phyloP scores from a whole-genome alignment of 192 early-diverging fungal species.

The Gamsiella multidivaricata region DNA sequence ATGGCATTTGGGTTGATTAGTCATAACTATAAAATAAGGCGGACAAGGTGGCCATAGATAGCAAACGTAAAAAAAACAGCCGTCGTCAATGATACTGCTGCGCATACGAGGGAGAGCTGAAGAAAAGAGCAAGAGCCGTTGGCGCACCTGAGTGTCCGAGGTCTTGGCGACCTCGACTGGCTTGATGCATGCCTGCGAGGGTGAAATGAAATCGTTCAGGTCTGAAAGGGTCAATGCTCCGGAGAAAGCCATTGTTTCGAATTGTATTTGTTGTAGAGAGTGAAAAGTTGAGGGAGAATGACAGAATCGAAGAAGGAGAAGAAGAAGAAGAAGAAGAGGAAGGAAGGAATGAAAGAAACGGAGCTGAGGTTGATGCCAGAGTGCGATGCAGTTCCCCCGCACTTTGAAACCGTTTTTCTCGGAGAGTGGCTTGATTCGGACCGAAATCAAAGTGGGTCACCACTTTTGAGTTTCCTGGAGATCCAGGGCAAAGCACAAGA shows the following conservation, averaged over 20 bases:
- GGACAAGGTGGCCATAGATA: neutral
- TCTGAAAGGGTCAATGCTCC: slow-evolving; percentile 89
- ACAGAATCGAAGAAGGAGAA: neutral
- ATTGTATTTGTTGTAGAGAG: slow-evolving; percentile 9
- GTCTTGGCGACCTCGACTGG: slow-evolving; percentile 86
- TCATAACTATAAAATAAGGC: slow-evolving; percentile 6
- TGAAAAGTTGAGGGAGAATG: neutral
- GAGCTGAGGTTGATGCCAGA: neutral
- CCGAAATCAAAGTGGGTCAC: neutral
- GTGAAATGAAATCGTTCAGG: slow-evolving; percentile 97
- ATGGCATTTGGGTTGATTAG: slow-evolving; percentile 14
- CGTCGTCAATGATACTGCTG: neutral
- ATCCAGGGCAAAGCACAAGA: too few relatives aligned
- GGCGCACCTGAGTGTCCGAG: slow-evolving; percentile 58
- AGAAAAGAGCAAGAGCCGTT: too few relatives aligned
- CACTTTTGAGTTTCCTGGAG: too few relatives aligned
- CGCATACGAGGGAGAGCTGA: neutral
- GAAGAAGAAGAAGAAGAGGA: neutral
- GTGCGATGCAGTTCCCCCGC: neutral
- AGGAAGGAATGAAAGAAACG: neutral
- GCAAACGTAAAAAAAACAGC: slow-evolving; percentile 3
- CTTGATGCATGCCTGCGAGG: slow-evolving; percentile 98
- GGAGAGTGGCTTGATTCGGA: too few relatives aligned
- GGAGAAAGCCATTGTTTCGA: slow-evolving; percentile 80
- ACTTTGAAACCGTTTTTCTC: too few relatives aligned